These are phyloP conservation scores for Basipetospora chlamydospora DNA, from an alignment of 2,329 filamentous ascomycete species.

Conservation along the genomic window DNA sequence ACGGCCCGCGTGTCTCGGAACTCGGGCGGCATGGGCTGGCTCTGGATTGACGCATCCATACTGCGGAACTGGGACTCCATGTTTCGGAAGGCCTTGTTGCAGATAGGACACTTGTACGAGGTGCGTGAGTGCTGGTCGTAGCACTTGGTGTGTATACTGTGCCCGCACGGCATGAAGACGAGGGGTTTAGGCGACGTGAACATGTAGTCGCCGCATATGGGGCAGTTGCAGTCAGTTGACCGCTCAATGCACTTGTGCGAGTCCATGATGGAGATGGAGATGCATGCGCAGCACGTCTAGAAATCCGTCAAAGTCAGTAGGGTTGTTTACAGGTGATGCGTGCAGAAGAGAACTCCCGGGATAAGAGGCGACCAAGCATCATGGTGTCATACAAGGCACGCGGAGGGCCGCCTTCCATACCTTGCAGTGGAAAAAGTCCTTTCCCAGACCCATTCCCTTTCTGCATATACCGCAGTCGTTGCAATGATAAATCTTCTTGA, in stretches of 20 bases:
- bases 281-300: conserved; percentile 83
- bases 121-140: conserved; percentile 77
- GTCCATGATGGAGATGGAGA: conserved; percentile 70
- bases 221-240: conserved; percentile 88
- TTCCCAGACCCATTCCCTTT: conserved; percentile 78
- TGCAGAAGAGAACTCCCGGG: neutral
- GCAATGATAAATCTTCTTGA: conserved; percentile 91
- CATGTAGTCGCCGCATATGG: conserved; percentile 92
- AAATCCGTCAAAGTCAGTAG: conserved; percentile 4
- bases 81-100: conserved; percentile 90
- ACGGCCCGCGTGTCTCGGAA: conserved; percentile 68
- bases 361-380: no score
- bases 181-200: conserved; percentile 82
- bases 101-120: conserved; percentile 93
- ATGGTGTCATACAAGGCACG: no score
- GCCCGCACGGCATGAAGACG: conserved; percentile 88
- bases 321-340: no score
- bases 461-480: conserved; percentile 91
- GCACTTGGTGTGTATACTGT: conserved; percentile 86
- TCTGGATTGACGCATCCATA: conserved; percentile 71
- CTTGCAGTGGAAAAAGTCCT: conserved; percentile 98
- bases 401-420: no score
- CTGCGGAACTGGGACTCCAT: conserved; percentile 95
- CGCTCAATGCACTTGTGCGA: conserved; percentile 90
- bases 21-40: conserved; percentile 82